These are phyloP conservation scores for Gymnopus androsaceus DNA, from an alignment of 1,284 basidiomycete genomes.

Conservation along the genomic window DNA sequence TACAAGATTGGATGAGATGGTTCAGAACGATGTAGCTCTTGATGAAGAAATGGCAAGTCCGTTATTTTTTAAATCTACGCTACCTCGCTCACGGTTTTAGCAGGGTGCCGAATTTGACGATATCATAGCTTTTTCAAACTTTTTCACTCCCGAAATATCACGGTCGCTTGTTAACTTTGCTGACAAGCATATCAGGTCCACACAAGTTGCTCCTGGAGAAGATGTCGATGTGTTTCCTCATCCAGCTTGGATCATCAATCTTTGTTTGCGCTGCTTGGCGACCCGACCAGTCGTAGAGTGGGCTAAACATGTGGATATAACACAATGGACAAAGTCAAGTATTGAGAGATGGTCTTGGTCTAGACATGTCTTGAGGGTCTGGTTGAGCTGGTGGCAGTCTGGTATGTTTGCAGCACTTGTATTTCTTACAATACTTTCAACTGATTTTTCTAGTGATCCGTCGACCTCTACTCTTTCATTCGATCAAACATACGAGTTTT, in stretches of 20 bases:
- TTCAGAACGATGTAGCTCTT: conserved; percentile 30
- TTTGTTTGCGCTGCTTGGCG: conserved; percentile 47
- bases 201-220: not conserved
- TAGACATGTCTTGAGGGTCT: conserved; percentile 57
- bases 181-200: conserved; percentile 39
- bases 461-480: conserved; percentile 35
- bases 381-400: conserved; percentile 48
- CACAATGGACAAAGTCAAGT: conserved; percentile 46
- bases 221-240: conserved; percentile 13
- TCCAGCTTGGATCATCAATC: conserved; percentile 55
- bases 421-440: not conserved
- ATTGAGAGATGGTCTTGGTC: conserved; percentile 60
- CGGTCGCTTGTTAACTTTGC: conserved; percentile 52
- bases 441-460: conserved; percentile 17
- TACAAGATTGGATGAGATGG: conserved; percentile 31
- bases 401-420: conserved; percentile 34
- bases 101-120: conserved; percentile 51
- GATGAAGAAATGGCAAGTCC: conserved; percentile 34
- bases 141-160: conserved; percentile 47
- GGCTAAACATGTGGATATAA: conserved; percentile 45
- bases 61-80: not conserved
- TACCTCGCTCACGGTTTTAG: conserved; percentile 1
- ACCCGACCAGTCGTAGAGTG: conserved; percentile 42
- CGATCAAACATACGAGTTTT: conserved; percentile 45
- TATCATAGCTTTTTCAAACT: conserved; percentile 49